Evolutionary conservation across 257 asterid species (phyloP).

Genomic region (Solanum paucissectum): DNA sequence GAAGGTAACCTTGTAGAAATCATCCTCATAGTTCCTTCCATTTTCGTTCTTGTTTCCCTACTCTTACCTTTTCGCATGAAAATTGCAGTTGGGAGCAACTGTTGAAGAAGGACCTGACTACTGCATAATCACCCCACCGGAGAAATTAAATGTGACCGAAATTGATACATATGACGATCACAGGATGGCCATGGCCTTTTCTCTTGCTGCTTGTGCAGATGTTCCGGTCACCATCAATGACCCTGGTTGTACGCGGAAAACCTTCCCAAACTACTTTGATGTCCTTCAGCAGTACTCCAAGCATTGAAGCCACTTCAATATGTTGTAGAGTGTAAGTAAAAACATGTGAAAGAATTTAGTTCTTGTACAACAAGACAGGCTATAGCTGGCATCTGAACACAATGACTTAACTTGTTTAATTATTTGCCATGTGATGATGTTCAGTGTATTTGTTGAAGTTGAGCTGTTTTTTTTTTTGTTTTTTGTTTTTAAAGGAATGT

Average conservation of each 20-base stretch:
- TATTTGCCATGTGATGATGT: background rate
- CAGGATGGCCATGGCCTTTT: slow-evolving; percentile 96
- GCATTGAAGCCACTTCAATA: slow-evolving; percentile 21
- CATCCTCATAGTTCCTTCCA: background rate
- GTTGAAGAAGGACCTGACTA: slow-evolving; percentile 88
- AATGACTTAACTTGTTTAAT: background rate
- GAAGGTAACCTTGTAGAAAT: slow-evolving; percentile 37
- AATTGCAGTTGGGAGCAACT: slow-evolving; percentile 47
- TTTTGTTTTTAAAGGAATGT: background rate
- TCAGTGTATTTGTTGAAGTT: background rate
- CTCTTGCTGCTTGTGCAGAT: slow-evolving; percentile 92
- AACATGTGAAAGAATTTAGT: background rate
- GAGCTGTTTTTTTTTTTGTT: background rate
- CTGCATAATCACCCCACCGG: slow-evolving; percentile 79
- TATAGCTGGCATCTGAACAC: background rate
- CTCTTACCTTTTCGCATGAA: background rate
- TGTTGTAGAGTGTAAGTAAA: background rate
- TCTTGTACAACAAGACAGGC: background rate
- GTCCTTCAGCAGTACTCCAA: slow-evolving; percentile 57
- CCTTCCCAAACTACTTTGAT: slow-evolving; percentile 83
- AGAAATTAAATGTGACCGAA: slow-evolving; percentile 57
- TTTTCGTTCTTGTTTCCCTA: background rate
- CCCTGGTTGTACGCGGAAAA: slow-evolving; percentile 87
- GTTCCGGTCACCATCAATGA: slow-evolving; percentile 80
- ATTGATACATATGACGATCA: slow-evolving; percentile 91